Evolutionary conservation across 1,284 basidiomycete species (phyloP).

Genomic region (Cutaneotrichosporon sp.): DNA sequence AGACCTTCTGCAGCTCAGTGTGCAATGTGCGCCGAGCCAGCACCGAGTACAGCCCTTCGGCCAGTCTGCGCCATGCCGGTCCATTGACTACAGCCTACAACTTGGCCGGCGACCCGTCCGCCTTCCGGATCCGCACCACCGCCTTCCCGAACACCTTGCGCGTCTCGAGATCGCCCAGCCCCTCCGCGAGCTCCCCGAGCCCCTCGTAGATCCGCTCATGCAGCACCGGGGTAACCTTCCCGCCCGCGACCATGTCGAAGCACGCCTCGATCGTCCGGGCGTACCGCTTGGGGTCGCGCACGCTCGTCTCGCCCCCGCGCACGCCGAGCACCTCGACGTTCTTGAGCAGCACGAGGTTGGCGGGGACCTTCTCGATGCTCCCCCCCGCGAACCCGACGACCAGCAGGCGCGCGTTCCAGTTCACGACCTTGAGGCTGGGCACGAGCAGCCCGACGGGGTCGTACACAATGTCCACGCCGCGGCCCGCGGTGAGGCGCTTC

Average conservation of each 20-base stretch:
- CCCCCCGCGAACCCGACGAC: constrained; percentile 91
- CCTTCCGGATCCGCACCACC: constrained; percentile 65
- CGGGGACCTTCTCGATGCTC: constrained; percentile 83
- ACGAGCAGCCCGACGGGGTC: constrained; percentile 70
- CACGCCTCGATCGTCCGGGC: constrained; percentile 19
- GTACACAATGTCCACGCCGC: constrained; percentile 82
- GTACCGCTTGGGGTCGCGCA: constrained; percentile 29
- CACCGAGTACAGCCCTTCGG: too few relatives aligned
- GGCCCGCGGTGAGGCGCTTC: constrained; percentile 68
- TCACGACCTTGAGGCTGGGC: constrained; percentile 74
- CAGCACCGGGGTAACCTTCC: neutral
- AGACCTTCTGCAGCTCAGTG: too few relatives aligned
- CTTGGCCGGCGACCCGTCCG: constrained; percentile 37
- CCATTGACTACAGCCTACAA: constrained; percentile 2
- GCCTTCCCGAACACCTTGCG: constrained; percentile 93
- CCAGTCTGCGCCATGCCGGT: too few relatives aligned
- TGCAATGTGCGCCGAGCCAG: too few relatives aligned
- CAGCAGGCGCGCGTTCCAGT: constrained; percentile 87
- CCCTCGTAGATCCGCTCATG: constrained; percentile 7
- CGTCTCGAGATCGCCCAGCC: constrained; percentile 59
- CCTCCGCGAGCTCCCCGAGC: neutral
- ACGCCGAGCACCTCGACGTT: constrained; percentile 78
- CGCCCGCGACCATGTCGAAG: constrained; percentile 2
- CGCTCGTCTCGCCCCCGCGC: constrained; percentile 81
- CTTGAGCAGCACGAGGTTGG: constrained; percentile 85